These are phyloP conservation scores for Cydonia oblonga DNA, from an alignment of 331 rosid genomes.

Conservation along the genomic window DNA sequence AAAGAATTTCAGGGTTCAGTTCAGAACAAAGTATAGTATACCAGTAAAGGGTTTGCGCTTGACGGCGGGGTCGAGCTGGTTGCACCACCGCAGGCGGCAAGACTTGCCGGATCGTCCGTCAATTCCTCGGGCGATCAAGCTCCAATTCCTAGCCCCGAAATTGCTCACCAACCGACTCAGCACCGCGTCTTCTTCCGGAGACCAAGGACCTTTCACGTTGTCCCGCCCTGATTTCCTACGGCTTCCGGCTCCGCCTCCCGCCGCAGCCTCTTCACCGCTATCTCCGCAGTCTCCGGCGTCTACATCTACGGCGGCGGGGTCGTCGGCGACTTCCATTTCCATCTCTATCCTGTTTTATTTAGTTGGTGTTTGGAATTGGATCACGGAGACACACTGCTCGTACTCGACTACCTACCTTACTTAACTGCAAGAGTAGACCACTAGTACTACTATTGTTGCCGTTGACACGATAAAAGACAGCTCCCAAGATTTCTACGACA, in stretches of 20 bases:
- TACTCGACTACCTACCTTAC: conserved; percentile 7
- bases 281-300: conserved; percentile 11
- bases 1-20: not conserved
- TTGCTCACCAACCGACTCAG: conserved; percentile 46
- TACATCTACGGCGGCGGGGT: conserved; percentile 14
- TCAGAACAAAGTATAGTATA: not conserved
- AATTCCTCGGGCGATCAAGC: conserved; percentile 60
- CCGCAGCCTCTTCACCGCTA: conserved; percentile 33
- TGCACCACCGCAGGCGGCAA: conserved; percentile 93
- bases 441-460: not conserved
- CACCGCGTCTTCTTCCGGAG: conserved; percentile 58
- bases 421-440: conserved; percentile 19
- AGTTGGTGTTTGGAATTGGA: not conserved
- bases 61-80: conserved; percentile 87
- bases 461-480: not conserved
- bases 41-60: conserved; percentile 93
- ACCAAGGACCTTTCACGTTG: conserved; percentile 65
- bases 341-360: not conserved
- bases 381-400: not conserved
- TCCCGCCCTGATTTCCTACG: conserved; percentile 11
- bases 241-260: not conserved
- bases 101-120: conserved; percentile 74
- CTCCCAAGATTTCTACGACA: too few species aligned
- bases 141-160: conserved; percentile 73
- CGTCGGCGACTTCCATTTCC: not conserved